Base-by-base conservation (phyloP, 352 stramenopile species). In the Phytophthora fragariae region DNA sequence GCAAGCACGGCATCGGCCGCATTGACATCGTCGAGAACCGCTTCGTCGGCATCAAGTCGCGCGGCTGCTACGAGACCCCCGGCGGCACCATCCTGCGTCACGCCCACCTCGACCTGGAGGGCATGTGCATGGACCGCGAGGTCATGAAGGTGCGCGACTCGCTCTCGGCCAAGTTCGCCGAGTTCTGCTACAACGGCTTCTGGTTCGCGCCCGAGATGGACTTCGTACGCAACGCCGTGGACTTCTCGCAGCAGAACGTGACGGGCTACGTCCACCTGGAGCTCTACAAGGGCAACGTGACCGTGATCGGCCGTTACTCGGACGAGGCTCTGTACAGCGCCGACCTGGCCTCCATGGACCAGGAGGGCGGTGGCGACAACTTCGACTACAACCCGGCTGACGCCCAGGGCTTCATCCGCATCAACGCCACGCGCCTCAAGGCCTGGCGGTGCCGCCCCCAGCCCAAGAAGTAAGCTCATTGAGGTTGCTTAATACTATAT, bases 121-220 rank as follows among this genome's bases (percentile, higher is more conserved):
- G 97, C n/a, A 86, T 99, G 21, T 98, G 91, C 84, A 91, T 99
- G 82, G 98, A 99, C 85, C 94, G 98, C 59, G 97, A 99, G 77
- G 96, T 99, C 49, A 98, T 98, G 87, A 93, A 95, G 73, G 66
- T 95, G 68, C 97, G 97, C 55, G 97, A 99, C 79, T 75, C 81
- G 37, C 80, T 99, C 35, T 93, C 94, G 65, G 74, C 85, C 73
- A 98, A 99, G 87, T 99, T 99, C 73, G 91, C 97, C 62, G 92
- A 98, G 78, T 96, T 98, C 53, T 98, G 95, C 82, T 99, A 99
- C 96, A 99, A 99, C 79, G 98, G 98, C 62, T 99, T 99, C 83
- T 99, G 98, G 98, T 99, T 99, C 76, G 96, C 97, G n/a, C 98
- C 98, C 5, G 97, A 99, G 85, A 99, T 99, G 97, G 97, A 99